These are phyloP conservation scores for Carex parvula DNA, from an alignment of 176 grass and related monocot genomes.

Conservation along the genomic window DNA sequence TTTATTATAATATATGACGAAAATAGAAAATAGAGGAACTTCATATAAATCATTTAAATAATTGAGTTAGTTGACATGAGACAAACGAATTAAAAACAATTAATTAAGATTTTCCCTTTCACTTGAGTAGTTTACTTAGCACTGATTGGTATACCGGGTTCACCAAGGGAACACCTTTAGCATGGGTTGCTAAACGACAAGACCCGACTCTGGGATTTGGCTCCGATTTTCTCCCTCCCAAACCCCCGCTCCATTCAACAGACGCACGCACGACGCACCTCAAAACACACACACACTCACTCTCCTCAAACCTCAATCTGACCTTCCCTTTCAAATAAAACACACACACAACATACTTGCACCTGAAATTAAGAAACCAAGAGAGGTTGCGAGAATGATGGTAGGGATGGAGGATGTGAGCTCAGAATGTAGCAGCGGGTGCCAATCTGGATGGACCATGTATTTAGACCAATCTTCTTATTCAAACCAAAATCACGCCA, in stretches of 20 bases:
- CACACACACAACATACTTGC: background rate
- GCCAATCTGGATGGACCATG: constrained; percentile 97
- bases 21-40: too few relatives aligned
- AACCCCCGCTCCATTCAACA: background rate
- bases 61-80: background rate
- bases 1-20: background rate
- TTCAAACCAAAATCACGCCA: constrained; percentile 23
- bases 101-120: background rate
- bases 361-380: background rate
- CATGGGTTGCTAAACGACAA: constrained; percentile 29
- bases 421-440: constrained; percentile 94
- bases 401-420: constrained; percentile 45
- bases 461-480: constrained; percentile 65
- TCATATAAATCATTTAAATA: background rate
- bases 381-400: constrained; percentile 18
- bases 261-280: background rate
- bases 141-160: background rate
- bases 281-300: background rate
- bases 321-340: background rate
- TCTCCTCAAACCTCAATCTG: background rate
- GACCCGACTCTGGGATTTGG: constrained; percentile 14
- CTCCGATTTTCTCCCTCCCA: constrained; percentile 21
- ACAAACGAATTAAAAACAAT: background rate
- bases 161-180: background rate
- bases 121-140: background rate